Evolutionary conservation across 495 filamentous ascomycete genomes (phyloP).

Genomic region (Penicillium soppii): DNA sequence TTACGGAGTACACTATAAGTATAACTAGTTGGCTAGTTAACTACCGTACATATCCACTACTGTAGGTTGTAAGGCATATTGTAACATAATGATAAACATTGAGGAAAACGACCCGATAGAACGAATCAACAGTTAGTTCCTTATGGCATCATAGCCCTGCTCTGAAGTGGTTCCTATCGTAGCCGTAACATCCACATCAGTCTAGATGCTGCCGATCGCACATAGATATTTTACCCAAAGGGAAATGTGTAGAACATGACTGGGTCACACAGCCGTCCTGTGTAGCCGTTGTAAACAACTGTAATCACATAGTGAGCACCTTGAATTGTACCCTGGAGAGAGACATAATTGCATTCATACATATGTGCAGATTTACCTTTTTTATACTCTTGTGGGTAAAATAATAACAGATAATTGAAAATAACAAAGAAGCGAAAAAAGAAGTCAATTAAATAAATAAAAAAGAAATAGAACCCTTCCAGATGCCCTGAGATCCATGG

Average conservation of each 20-base stretch:
- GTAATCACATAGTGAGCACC: background rate
- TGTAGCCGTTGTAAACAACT: constrained; percentile 15
- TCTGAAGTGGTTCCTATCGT: background rate
- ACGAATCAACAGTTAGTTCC: constrained; percentile 3
- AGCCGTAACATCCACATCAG: constrained; percentile 11
- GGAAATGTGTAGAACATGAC: background rate
- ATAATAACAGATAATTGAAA: background rate
- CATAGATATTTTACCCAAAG: background rate
- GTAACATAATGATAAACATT: background rate
- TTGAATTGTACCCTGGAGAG: too few relatives aligned
- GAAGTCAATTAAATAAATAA: background rate
- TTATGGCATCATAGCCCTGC: constrained; percentile 28
- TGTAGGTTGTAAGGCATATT: too few relatives aligned
- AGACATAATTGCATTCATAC: too few relatives aligned
- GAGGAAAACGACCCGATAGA: background rate
- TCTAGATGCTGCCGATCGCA: constrained; percentile 27
- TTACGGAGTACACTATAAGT: too few relatives aligned
- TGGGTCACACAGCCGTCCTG: constrained; percentile 9
- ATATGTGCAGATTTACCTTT: too few relatives aligned
- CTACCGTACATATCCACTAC: too few relatives aligned
- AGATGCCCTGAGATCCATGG: constrained; percentile 3
- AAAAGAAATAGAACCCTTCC: background rate
- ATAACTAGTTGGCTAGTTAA: too few relatives aligned
- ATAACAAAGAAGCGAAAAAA: background rate
- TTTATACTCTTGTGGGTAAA: too few relatives aligned